Percentiles rank a stretch among this genome's conserved stretches.
Conservation (phyloP, 495 filamentous ascomycete species). For the Lophiotrema nucula region DNA sequence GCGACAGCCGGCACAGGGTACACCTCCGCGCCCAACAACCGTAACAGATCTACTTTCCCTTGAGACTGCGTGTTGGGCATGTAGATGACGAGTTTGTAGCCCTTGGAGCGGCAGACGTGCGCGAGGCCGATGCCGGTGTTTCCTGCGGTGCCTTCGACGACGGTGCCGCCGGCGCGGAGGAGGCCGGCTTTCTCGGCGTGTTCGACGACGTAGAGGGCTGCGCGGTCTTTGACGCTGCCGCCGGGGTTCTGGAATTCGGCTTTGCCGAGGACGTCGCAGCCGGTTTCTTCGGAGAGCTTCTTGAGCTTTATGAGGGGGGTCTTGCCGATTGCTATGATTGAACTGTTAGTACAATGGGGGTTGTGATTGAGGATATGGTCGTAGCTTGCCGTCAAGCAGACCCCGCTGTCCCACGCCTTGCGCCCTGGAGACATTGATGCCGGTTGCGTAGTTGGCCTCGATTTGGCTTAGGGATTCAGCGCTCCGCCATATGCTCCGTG, state of each 20-base stretch:
- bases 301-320: slow-evolving; percentile 92
- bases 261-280: slow-evolving; percentile 92
- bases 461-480: slow-evolving; percentile 38
- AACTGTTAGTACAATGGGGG: neutral
- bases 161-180: slow-evolving; percentile 80
- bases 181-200: slow-evolving; percentile 88
- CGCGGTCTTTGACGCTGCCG: slow-evolving; percentile 94
- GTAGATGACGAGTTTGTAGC: slow-evolving; percentile 95
- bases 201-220: slow-evolving; percentile 88
- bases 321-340: slow-evolving; percentile 79
- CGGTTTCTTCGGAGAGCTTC: slow-evolving; percentile 82
- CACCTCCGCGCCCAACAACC: slow-evolving; percentile 92
- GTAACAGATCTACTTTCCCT: slow-evolving; percentile 91
- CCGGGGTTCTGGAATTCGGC: slow-evolving; percentile 99
- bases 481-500: slow-evolving; percentile 53
- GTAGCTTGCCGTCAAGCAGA: slow-evolving; percentile 86
- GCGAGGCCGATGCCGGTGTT: slow-evolving; percentile 98
- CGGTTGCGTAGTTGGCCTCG: slow-evolving; percentile 15
- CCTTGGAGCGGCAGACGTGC: slow-evolving; percentile 90
- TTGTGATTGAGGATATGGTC: slow-evolving; percentile 8
- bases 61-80: slow-evolving; percentile 99
- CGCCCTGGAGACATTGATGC: slow-evolving; percentile 58
- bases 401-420: slow-evolving; percentile 77
- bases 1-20: slow-evolving; percentile 96
- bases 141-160: slow-evolving; percentile 94